Evolutionary conservation across 352 stramenopile genomes (phyloP).

Genomic region (Globisporangium sylvaticum): DNA sequence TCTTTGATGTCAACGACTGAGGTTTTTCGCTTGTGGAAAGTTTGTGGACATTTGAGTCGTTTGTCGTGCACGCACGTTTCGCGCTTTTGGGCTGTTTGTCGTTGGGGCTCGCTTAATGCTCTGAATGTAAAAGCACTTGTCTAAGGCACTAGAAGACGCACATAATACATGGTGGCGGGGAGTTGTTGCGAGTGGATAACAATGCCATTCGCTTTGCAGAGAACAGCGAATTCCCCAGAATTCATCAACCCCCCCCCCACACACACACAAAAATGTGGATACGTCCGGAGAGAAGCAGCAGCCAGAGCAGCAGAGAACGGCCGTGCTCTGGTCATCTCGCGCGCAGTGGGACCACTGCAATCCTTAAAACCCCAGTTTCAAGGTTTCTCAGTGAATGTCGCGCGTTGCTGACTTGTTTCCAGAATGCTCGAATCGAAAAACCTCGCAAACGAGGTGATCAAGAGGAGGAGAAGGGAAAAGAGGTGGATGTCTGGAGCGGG

Average conservation of each 20-base stretch:
- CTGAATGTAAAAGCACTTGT: neutral
- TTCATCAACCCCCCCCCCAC: neutral
- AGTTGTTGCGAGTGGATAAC: neutral
- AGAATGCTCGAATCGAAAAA: slow-evolving; percentile 7
- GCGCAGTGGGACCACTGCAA: slow-evolving; percentile 1
- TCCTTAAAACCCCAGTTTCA: neutral
- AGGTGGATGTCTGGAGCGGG: neutral
- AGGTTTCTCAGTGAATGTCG: neutral
- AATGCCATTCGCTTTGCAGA: neutral
- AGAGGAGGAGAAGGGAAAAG: neutral
- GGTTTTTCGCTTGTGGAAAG: neutral
- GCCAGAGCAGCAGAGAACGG: too few species aligned
- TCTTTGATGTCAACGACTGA: too few species aligned
- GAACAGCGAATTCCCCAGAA: neutral
- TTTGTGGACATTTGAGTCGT: neutral
- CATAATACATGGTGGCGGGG: too few species aligned
- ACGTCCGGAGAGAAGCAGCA: slow-evolving; percentile 16
- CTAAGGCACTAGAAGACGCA: too few species aligned
- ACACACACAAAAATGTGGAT: slow-evolving; percentile 7
- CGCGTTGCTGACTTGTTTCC: neutral
- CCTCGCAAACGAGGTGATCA: slow-evolving; percentile 2
- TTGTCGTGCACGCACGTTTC: neutral
- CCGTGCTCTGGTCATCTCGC: slow-evolving; percentile 1
- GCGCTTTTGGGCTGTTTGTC: neutral
- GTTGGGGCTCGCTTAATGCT: neutral